phyloP scores from a whole-genome alignment of 257 asterid species.

The Dorcoceras hygrometricum region DNA sequence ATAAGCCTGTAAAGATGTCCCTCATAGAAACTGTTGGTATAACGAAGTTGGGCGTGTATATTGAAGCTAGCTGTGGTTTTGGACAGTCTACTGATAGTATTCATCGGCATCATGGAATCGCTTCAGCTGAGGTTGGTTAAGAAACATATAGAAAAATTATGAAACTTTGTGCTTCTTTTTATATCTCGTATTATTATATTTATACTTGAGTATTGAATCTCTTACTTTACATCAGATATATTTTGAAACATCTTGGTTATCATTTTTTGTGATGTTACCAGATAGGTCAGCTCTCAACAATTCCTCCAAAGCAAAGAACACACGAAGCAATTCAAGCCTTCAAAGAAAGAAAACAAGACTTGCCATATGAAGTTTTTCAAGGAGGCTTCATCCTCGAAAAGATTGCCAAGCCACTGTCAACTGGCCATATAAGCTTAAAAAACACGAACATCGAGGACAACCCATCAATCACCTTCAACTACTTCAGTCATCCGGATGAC shows the following conservation, averaged over 20 bases:
- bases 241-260: not conserved
- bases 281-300: constrained; percentile 77
- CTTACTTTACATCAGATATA: too few species aligned
- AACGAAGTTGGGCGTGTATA: constrained; percentile 78
- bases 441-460: constrained; percentile 71
- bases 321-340: constrained; percentile 44
- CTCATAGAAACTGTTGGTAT: constrained; percentile 89
- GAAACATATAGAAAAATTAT: not conserved
- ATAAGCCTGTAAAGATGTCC: constrained; percentile 58
- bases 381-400: constrained; percentile 74
- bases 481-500: constrained; percentile 82
- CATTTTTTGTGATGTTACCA: constrained; percentile 8
- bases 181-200: not conserved
- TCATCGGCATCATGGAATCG: constrained; percentile 68
- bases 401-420: constrained; percentile 53
- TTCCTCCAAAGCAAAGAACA: constrained; percentile 59
- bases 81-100: constrained; percentile 80
- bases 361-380: constrained; percentile 52
- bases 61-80: constrained; percentile 93
- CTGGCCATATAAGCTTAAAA: constrained; percentile 45
- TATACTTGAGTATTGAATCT: not conserved
- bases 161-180: not conserved
- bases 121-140: constrained; percentile 78
- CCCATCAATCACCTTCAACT: constrained; percentile 90
- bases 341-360: constrained; percentile 31